Evolutionary conservation across 2,329 filamentous ascomycete species (phyloP), one percentile per base, ranked within the genome.

Genomic region (Cladosporium sp.): DNA sequence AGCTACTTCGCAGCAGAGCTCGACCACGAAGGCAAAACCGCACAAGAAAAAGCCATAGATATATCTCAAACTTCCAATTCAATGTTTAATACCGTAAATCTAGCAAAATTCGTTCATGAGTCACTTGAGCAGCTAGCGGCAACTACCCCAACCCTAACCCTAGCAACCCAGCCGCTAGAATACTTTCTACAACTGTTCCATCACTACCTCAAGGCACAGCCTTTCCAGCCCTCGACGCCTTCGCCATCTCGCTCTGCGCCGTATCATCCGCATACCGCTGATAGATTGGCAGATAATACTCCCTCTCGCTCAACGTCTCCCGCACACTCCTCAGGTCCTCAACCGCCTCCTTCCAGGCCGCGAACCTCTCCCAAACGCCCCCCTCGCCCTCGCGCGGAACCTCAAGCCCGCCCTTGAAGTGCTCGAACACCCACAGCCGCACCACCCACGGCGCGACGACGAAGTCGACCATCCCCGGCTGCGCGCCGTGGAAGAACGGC

Each of bases 361-460:
- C 72, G 82, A 85, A 91, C 44, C 86, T 73, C 40, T 61, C 68
- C 87, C 85, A 90, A 2, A 77, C 64, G 3, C 32, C 77, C 2
- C 72, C 74, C 48, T 75, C 43, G 0, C 77, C 77, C 33, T 73
- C 64, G 46, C 57, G 69, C 7, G 58, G 63, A 41, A 82, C 71
- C 0, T 74, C 73, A n/a, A 76, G 56, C 0, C 78, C 78, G 1
- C 74, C 75, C 53, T 91, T 91, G 65, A 85, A 91, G 57, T 88
- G 77, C 60, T 91, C 85, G 59, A 91, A 84, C 5, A 89, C 71
- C 74, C 86, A 91, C 16, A 89, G 64, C 11, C 87, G 75, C 61
- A 69, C 57, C 0, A 83, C 82, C 86, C 86, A 91, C 0, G 87
- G 87, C 35, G 83, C 86, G 3, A 90, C 70, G 56, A 82, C 78